Evolutionary conservation across 2,329 filamentous ascomycete genomes (phyloP).

Genomic region (Aspergillus novoparasiticus): DNA sequence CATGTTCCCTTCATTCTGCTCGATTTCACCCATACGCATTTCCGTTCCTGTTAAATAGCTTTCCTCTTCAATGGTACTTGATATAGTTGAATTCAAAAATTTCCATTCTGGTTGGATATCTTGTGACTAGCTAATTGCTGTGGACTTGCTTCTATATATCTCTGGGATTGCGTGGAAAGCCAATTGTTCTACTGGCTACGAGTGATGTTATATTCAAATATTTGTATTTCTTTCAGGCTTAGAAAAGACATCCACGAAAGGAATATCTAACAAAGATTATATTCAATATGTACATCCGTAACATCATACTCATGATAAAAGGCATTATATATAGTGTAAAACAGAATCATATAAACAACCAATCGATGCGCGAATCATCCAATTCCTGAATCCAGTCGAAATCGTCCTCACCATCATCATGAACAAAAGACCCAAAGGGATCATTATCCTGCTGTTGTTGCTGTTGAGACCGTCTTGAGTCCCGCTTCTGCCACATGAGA

Average conservation of each 20-base stretch:
- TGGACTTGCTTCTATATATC: background rate
- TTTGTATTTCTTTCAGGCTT: background rate
- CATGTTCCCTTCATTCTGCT: background rate
- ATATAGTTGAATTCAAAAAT: constrained; percentile 5
- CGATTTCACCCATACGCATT: constrained; percentile 10
- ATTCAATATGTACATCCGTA: background rate
- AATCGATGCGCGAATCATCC: constrained; percentile 43
- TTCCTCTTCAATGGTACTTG: background rate
- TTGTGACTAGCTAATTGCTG: background rate
- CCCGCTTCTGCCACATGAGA: constrained; percentile 44
- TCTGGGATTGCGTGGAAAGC: background rate
- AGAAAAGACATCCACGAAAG: background rate
- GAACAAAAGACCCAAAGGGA: constrained; percentile 2
- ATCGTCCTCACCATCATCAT: constrained; percentile 29
- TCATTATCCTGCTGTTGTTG: background rate
- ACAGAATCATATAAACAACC: constrained; percentile 41
- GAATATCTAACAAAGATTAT: background rate
- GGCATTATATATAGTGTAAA: constrained; percentile 6
- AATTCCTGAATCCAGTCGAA: constrained; percentile 46
- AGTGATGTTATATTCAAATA: background rate
- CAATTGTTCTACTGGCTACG: background rate
- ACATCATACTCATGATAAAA: constrained; percentile 2
- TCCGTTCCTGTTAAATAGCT: constrained; percentile 18
- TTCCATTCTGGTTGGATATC: background rate
- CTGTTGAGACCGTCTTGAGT: constrained; percentile 26